These are phyloP conservation scores for Ampelocalamus luodianensis DNA, from an alignment of 176 grass and related monocot genomes.

Conservation along the genomic window DNA sequence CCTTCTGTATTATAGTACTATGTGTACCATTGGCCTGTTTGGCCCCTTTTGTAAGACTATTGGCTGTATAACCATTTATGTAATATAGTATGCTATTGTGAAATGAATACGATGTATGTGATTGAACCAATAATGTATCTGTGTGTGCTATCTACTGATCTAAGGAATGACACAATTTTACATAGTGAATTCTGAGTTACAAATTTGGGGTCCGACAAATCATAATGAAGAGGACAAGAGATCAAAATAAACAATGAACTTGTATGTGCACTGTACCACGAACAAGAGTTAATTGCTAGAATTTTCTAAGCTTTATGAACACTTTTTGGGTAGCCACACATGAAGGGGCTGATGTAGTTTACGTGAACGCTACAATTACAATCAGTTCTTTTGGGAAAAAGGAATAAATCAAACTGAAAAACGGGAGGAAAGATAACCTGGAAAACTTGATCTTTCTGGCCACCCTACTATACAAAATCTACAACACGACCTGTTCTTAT, in stretches of 20 bases:
- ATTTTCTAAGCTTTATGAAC: constrained; percentile 25
- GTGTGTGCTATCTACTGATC: too few species aligned
- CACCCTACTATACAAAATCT: constrained; percentile 35
- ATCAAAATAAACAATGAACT: not conserved
- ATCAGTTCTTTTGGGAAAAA: not conserved
- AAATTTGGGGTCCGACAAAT: too few species aligned
- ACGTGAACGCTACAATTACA: constrained; percentile 27
- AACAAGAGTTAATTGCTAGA: not conserved
- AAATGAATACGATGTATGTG: too few species aligned
- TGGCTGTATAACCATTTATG: too few species aligned
- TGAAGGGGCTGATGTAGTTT: constrained; percentile 40
- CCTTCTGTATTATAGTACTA: too few species aligned
- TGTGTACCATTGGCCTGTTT: too few species aligned
- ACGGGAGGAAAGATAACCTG: constrained; percentile 9
- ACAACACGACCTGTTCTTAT: constrained; percentile 2
- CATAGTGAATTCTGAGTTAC: too few species aligned
- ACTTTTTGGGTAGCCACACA: constrained; percentile 45
- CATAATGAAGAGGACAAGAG: not conserved
- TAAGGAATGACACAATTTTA: too few species aligned
- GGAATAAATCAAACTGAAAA: constrained; percentile 7
- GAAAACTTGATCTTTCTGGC: constrained; percentile 55
- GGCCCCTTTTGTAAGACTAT: too few species aligned
- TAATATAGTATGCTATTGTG: too few species aligned
- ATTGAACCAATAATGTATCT: too few species aligned
- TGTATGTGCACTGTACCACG: not conserved